phyloP scores from a whole-genome alignment of 2,329 filamentous ascomycete genomes.

The Aspergillus hiratsukae region DNA sequence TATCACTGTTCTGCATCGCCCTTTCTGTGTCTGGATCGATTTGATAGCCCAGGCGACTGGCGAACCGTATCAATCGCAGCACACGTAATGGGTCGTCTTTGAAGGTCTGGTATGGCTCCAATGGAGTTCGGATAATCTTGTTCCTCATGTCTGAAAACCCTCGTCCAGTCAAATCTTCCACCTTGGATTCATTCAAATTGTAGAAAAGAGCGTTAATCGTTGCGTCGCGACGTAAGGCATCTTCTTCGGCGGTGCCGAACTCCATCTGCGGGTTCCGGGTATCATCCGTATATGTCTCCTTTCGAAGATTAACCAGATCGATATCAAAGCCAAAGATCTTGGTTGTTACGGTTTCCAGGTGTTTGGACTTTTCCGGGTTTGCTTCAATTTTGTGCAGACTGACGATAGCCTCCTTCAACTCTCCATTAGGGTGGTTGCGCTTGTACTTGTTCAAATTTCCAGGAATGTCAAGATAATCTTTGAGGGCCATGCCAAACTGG shows the following conservation, averaged over 20 bases:
- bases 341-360: slow-evolving; percentile 86
- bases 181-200: slow-evolving; percentile 71
- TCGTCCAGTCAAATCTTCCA: slow-evolving; percentile 78
- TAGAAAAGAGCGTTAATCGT: slow-evolving; percentile 96
- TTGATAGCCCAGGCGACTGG: slow-evolving; percentile 72
- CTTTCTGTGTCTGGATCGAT: slow-evolving; percentile 67
- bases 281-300: slow-evolving; percentile 84
- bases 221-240: slow-evolving; percentile 83
- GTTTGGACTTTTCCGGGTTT: slow-evolving; percentile 95
- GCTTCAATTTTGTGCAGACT: slow-evolving; percentile 82
- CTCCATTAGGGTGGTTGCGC: slow-evolving; percentile 40
- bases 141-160: slow-evolving; percentile 71
- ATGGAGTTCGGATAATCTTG: slow-evolving; percentile 73
- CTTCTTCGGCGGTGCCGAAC: slow-evolving; percentile 87
- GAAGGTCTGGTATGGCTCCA: slow-evolving; percentile 88
- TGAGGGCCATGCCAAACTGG: slow-evolving; percentile 42
- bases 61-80: slow-evolving; percentile 81
- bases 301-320: slow-evolving; percentile 90
- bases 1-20: slow-evolving; percentile 74
- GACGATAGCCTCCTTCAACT: slow-evolving; percentile 63
- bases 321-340: slow-evolving; percentile 81
- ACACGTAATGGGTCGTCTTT: slow-evolving; percentile 89
- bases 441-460: slow-evolving; percentile 41
- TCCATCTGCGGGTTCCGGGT: slow-evolving; percentile 89
- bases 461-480: slow-evolving; percentile 40